Base-by-base conservation (phyloP, 345 rosid genomes). In the Gynandropsis gynandra region DNA sequence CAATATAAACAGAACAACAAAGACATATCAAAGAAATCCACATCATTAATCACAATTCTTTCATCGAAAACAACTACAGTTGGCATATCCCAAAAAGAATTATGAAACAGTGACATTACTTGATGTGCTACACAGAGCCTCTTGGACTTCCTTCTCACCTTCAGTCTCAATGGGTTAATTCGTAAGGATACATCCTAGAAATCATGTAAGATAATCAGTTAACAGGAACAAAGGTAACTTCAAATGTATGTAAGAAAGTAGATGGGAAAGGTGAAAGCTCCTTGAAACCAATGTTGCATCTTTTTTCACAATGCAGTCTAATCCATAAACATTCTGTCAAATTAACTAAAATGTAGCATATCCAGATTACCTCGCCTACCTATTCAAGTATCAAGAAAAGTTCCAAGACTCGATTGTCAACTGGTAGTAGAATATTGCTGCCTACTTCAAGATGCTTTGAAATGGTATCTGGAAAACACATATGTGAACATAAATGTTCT, bases 341-440 rank as follows among this genome's bases (percentile, higher is more conserved):
- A 62, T 49, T 40, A 58, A 33, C 50, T 36, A 58, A 69, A 41
- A 31, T n/a, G 53, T 8, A 46, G 18, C 8, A 52, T 34, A 38
- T 35, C 39, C 16, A 29, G 31, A 14, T 32, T 16, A 8, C 37
- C 38, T 59, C n/a, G n/a, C n/a, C n/a, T n/a, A n/a, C n/a, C n/a
- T n/a, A n/a, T n/a, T n/a, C n/a, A n/a, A n/a, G n/a, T 65, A 84
- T 78, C 67, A 92, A 70, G 64, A 92, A 54, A 68, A 92, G 87
- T 74, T 92, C 98, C 80, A 92, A 68, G 5, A 77, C 95, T 60
- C 98, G 74, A n/a, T 96, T 73, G 61, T 92, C 96, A 20, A 92
- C 84, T 9, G 98, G 98, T 35, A 92, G 72, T 58, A 92, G 74
- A 49, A 92, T 96, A 65, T 82, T 87, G 10, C 98, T 96, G 61